phyloP scores from a whole-genome alignment of 208 protist species.

The Angomonas ambiguus region DNA sequence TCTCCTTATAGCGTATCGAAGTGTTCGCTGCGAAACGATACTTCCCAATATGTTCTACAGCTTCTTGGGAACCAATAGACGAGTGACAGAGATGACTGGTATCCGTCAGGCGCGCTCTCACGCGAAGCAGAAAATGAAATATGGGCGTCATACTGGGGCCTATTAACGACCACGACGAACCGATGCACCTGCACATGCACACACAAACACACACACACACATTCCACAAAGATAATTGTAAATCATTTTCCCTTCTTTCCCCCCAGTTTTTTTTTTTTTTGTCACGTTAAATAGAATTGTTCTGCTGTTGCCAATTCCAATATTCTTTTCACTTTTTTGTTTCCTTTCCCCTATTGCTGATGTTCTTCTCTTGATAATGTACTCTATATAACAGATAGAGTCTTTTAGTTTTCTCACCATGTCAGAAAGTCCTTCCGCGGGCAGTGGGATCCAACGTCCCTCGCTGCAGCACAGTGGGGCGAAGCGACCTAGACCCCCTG shows the following conservation, averaged over 20 bases:
- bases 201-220: no score
- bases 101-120: constrained; percentile 62
- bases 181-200: neutral
- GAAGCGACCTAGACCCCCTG: constrained; percentile 33
- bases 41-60: constrained; percentile 90
- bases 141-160: constrained; percentile 67
- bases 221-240: no score
- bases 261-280: neutral
- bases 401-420: no score
- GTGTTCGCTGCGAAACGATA: constrained; percentile 90
- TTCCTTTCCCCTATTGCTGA: no score
- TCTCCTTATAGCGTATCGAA: constrained; percentile 68
- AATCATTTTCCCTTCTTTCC: no score
- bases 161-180: constrained; percentile 20
- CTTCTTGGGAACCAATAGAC: constrained; percentile 74
- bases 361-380: no score
- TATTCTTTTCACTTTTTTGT: no score
- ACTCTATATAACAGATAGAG: no score
- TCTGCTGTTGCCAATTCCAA: no score
- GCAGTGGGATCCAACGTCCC: neutral
- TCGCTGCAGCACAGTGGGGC: constrained; percentile 37
- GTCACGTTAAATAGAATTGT: neutral
- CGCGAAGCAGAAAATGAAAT: constrained; percentile 76
- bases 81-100: constrained; percentile 65
- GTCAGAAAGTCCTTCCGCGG: constrained; percentile 20